Percentiles rank a stretch among this genome's conserved stretches.
Conservation (phyloP, 805 yeast species). For the Yamadazyma endophytica region DNA sequence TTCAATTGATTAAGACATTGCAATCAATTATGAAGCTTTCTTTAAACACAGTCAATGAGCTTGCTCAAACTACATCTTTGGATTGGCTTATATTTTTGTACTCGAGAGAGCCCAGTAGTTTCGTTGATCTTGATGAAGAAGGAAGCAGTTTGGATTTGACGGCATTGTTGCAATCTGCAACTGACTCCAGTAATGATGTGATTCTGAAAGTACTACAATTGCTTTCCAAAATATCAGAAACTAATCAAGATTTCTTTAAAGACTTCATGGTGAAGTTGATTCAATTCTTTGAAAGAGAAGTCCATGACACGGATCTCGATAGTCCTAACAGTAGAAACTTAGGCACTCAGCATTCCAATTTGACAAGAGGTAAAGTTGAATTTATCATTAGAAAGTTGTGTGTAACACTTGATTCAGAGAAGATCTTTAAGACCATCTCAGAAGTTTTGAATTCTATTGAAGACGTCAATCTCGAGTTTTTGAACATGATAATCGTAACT, state of each 20-base stretch:
- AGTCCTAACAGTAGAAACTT: slow-evolving; percentile 24
- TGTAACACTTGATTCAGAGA: slow-evolving; percentile 72
- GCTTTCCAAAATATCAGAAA: slow-evolving; percentile 69
- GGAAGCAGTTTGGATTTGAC: slow-evolving; percentile 50
- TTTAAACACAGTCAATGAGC: slow-evolving; percentile 50
- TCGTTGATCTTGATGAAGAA: slow-evolving; percentile 13
- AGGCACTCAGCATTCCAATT: slow-evolving; percentile 31
- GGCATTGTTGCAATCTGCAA: slow-evolving; percentile 68
- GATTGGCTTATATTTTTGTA: slow-evolving; percentile 86
- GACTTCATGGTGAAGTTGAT: slow-evolving; percentile 71
- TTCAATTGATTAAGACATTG: slow-evolving; percentile 48
- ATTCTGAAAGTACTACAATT: slow-evolving; percentile 69
- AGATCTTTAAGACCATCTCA: slow-evolving; percentile 77
- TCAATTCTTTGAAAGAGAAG: slow-evolving; percentile 64
- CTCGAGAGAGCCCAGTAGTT: slow-evolving; percentile 12
- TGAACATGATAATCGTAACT: slow-evolving; percentile 79
- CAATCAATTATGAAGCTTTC: slow-evolving; percentile 67
- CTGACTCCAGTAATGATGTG: slow-evolving; percentile 70
- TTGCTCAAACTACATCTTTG: slow-evolving; percentile 75
- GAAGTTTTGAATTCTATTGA: slow-evolving; percentile 55
- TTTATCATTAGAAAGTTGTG: slow-evolving; percentile 82
- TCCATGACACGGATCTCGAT: slow-evolving; percentile 8
- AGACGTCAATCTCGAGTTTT: slow-evolving; percentile 62
- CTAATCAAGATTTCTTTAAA: slow-evolving; percentile 72
- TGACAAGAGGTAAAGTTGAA: slow-evolving; percentile 47